Conservation (phyloP, 129 eudicot species). For the Tagetes erecta region DNA sequence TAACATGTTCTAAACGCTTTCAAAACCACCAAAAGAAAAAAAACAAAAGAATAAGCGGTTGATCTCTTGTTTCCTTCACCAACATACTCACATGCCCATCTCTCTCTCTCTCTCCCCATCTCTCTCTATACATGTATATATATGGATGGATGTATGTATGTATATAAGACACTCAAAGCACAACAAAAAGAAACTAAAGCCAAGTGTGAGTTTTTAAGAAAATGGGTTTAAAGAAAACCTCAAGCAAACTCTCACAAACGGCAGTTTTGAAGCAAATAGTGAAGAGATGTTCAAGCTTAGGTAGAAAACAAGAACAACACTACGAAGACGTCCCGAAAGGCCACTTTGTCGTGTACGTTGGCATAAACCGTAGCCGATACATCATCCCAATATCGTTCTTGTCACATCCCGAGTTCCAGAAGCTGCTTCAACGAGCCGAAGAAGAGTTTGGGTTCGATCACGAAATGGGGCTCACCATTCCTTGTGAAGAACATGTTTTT, state of each 20-base stretch:
- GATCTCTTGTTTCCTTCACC: constrained; percentile 31
- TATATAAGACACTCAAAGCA: constrained; percentile 12
- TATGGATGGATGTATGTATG: background rate
- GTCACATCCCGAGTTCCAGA: constrained; percentile 52
- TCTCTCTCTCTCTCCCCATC: background rate
- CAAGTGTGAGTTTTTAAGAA: constrained; percentile 7
- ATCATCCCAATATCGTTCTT: constrained; percentile 67
- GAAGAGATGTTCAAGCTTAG: constrained; percentile 67
- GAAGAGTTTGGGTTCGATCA: constrained; percentile 88
- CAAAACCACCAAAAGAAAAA: background rate
- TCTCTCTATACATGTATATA: background rate
- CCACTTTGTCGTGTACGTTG: constrained; percentile 81
- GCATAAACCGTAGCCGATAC: constrained; percentile 60
- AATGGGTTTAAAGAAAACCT: constrained; percentile 56
- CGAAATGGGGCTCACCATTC: constrained; percentile 80
- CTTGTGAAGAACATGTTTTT: constrained; percentile 69
- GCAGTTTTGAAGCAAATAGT: constrained; percentile 63
- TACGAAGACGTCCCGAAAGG: constrained; percentile 79
- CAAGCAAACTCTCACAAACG: constrained; percentile 59
- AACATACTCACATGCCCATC: constrained; percentile 40
- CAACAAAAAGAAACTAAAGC: background rate
- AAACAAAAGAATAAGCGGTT: constrained; percentile 23
- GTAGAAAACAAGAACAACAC: constrained; percentile 57
- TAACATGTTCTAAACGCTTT: constrained; percentile 42
- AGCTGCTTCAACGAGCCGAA: constrained; percentile 63